Conservation (phyloP, 2,329 filamentous ascomycete species). For the Shiraia bambusicola region DNA sequence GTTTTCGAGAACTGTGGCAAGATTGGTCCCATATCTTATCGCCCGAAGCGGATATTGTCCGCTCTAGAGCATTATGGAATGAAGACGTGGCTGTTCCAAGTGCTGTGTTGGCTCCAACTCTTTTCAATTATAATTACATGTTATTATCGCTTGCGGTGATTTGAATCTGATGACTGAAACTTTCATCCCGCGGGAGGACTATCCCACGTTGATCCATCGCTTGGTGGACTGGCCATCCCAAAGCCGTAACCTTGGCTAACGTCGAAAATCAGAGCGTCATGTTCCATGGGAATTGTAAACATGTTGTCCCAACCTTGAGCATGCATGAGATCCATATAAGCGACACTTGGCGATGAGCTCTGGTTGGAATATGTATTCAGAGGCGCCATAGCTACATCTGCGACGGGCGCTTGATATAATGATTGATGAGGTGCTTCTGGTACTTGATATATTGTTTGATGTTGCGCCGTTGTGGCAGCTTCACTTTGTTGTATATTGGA, state of each 20-base stretch:
- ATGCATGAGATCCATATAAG: conserved; percentile 31
- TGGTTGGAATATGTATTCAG: conserved; percentile 20
- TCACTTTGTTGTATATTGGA: background rate
- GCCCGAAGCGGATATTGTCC: too few relatives aligned
- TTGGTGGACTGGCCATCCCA: conserved; percentile 26
- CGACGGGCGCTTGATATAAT: conserved; percentile 5
- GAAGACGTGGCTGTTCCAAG: too few relatives aligned
- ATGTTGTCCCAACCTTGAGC: conserved; percentile 31
- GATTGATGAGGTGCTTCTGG: background rate
- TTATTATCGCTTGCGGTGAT: too few relatives aligned
- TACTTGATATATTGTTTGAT: conserved; percentile 1
- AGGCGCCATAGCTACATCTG: conserved; percentile 20
- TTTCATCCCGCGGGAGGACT: conserved; percentile 11
- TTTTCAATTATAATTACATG: too few relatives aligned
- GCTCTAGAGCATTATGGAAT: too few relatives aligned
- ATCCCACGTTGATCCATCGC: conserved; percentile 18
- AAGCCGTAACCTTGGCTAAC: conserved; percentile 19
- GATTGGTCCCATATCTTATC: too few relatives aligned
- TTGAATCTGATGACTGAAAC: too few relatives aligned
- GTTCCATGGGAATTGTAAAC: conserved; percentile 34
- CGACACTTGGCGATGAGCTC: conserved; percentile 20
- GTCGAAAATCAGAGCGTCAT: conserved; percentile 22
- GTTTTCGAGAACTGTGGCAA: too few relatives aligned
- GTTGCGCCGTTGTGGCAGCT: background rate
- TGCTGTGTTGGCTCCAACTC: too few relatives aligned